These are phyloP conservation scores for Sclerotinia sclerotiorum DNA, from an alignment of 2,329 filamentous ascomycete species.

Conservation along the genomic window DNA sequence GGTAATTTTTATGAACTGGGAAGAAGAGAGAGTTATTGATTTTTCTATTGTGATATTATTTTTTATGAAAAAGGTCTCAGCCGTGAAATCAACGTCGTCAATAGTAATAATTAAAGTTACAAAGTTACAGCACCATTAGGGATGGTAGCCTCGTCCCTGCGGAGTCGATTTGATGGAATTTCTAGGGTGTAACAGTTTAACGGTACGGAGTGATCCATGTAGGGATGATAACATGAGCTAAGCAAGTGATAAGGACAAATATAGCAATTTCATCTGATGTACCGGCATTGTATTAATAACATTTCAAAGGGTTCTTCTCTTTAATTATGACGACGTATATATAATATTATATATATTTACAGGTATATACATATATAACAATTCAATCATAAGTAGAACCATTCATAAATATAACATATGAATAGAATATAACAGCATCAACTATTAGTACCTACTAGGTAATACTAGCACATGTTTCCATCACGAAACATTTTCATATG, in stretches of 20 bases:
- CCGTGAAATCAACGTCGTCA: constrained; percentile 5
- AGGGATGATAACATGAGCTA: neutral
- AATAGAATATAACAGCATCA: too few relatives aligned
- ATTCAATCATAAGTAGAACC: too few relatives aligned
- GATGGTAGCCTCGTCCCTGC: neutral
- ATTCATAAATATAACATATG: too few relatives aligned
- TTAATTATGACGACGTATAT: too few relatives aligned
- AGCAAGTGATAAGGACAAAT: neutral
- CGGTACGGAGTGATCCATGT: neutral
- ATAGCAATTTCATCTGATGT: neutral
- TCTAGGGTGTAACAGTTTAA: neutral
- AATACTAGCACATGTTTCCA: too few relatives aligned
- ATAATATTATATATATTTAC: too few relatives aligned
- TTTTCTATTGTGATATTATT: neutral
- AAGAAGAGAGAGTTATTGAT: neutral
- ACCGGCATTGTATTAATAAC: too few relatives aligned
- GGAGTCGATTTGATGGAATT: neutral
- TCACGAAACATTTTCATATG: too few relatives aligned
- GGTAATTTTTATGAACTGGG: neutral
- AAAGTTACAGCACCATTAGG: neutral
- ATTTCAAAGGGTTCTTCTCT: too few relatives aligned
- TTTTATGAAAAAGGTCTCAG: neutral
- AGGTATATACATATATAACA: too few relatives aligned
- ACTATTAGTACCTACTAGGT: too few relatives aligned
- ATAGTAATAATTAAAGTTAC: neutral